Evolutionary conservation across 306 rosid species (phyloP), one percentile per base, ranked within the genome.

Genomic region (Purshia tridentata): DNA sequence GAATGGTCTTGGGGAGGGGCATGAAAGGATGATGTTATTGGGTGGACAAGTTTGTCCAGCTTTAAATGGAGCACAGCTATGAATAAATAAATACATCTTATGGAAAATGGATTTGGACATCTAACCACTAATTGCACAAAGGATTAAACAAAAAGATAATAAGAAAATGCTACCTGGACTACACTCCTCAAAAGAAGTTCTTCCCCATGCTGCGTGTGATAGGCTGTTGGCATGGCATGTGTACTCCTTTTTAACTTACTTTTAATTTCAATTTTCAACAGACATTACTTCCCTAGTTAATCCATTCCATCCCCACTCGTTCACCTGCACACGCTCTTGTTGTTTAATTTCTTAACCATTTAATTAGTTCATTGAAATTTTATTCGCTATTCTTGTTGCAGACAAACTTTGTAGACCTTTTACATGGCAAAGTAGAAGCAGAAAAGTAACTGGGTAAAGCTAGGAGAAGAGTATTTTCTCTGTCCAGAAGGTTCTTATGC

Each of bases 401-500:
- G 8, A 6, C 37, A 46, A 49, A 35, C 40, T 48, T 48, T 41
- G 44, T 20, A 40, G 67, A 62, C 12, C 51, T 14, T 52, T 35
- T 18, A 8, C 58, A 41, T 14, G 8, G 51, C 16, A 12, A 49
- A 41, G 37, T n/a, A 54, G 46, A 22, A 54, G 12, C 7, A n/a
- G 13, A 20, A 46, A 9, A 13, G 57, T 44, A 78, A 49, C 60
- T 46, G 46, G 12, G 12, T 51, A 29, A 22, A 56, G 69, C 70
- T 15, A 45, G 54, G 68, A 39, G 15, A 19, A 11, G 60, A 50
- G 60, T 50, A 68, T 44, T 39, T 73, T 72, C 42, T 56, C 59
- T 65, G 15, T 6, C 56, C 29, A 16, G 47, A 72, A 63, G 72
- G 64, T 59, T 67, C 74, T 40, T 39, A 65, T 64, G 6, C 16